phyloP scores from a whole-genome alignment of 2,329 filamentous ascomycete genomes.

The Cadophora malorum region DNA sequence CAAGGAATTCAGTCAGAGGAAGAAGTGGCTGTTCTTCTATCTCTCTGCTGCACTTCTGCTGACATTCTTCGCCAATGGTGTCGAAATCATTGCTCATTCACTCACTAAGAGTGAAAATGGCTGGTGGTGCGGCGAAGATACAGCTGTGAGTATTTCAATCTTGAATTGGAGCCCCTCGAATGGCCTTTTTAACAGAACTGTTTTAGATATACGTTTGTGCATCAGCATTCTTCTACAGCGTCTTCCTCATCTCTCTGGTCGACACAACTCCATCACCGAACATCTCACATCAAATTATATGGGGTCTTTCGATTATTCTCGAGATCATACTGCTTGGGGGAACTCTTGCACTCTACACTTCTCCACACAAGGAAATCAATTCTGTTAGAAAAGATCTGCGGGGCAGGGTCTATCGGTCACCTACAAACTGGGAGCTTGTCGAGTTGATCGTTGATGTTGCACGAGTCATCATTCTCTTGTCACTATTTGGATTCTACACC shows the following conservation, averaged over 20 bases:
- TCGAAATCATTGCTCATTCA: constrained; percentile 76
- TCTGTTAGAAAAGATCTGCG: constrained; percentile 48
- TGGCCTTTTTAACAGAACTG: constrained; percentile 30
- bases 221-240: constrained; percentile 84
- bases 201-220: constrained; percentile 82
- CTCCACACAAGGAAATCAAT: constrained; percentile 65
- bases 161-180: constrained; percentile 1
- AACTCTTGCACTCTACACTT: constrained; percentile 72
- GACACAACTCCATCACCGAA: constrained; percentile 85
- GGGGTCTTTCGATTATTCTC: constrained; percentile 74
- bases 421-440: constrained; percentile 62
- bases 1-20: constrained; percentile 65
- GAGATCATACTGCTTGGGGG: constrained; percentile 76
- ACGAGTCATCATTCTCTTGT: constrained; percentile 69
- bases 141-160: constrained; percentile 64
- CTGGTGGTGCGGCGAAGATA: constrained; percentile 85
- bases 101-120: constrained; percentile 67
- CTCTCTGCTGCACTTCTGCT: constrained; percentile 73
- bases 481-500: constrained; percentile 61
- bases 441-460: constrained; percentile 71
- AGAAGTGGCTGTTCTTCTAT: constrained; percentile 78
- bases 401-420: constrained; percentile 50
- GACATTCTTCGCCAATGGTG: constrained; percentile 78
- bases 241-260: constrained; percentile 84
- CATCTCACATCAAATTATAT: constrained; percentile 78